These are phyloP conservation scores for Eucalyptus shirleyi DNA, from an alignment of 345 rosid genomes.

Conservation along the genomic window DNA sequence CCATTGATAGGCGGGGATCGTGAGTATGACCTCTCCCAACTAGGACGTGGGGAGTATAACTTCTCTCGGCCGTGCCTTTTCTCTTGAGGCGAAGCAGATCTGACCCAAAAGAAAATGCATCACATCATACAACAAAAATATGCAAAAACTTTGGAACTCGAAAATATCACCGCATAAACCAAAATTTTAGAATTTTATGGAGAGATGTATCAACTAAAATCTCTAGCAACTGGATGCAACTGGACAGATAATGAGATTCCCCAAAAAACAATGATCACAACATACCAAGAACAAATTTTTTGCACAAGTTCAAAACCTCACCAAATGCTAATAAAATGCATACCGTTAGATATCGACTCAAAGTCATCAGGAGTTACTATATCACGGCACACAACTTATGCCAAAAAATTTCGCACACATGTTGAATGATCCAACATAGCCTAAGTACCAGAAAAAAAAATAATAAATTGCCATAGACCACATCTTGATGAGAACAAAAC, in stretches of 20 bases:
- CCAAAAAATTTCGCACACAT: neutral
- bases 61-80: conserved; percentile 16
- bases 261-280: neutral
- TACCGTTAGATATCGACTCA: neutral
- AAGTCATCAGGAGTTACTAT: neutral
- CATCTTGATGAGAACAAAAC: neutral
- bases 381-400: neutral
- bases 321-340: neutral
- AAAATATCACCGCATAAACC: neutral
- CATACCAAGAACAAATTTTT: neutral
- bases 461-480: neutral
- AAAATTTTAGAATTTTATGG: neutral
- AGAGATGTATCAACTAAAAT: neutral
- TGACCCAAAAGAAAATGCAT: neutral
- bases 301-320: neutral
- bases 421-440: neutral
- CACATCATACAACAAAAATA: neutral
- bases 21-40: conserved; percentile 50
- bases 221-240: neutral
- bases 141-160: neutral
- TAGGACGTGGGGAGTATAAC: conserved; percentile 10
- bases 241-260: neutral
- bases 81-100: conserved; percentile 63
- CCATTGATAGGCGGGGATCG: conserved; percentile 53
- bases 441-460: neutral